Conservation (phyloP, 2,329 filamentous ascomycete species). For the Fusarium ramigenum region DNA sequence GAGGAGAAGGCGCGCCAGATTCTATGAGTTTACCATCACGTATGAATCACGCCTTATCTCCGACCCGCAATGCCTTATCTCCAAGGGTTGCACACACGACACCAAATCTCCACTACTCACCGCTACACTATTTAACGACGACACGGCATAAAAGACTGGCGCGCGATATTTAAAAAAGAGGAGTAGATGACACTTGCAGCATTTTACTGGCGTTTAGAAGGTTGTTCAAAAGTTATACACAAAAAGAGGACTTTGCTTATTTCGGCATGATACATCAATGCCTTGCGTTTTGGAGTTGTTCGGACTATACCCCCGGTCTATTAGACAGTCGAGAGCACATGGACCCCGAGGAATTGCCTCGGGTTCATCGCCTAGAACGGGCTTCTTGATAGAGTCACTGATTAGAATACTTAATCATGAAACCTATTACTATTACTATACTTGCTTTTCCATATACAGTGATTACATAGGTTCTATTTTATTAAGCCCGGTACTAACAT, state of each 20-base stretch:
- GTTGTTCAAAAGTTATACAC: conserved; percentile 26
- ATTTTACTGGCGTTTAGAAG: conserved; percentile 43
- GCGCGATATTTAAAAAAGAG: conserved; percentile 29
- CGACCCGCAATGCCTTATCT: conserved; percentile 6
- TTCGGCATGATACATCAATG: background rate
- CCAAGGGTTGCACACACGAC: conserved; percentile 21
- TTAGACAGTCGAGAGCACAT: conserved; percentile 43
- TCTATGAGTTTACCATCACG: conserved; percentile 24
- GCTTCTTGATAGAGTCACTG: conserved; percentile 42
- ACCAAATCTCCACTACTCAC: conserved; percentile 40
- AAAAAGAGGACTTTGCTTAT: conserved; percentile 21
- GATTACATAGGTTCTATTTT: background rate
- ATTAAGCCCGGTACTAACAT: no score
- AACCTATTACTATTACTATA: conserved; percentile 8
- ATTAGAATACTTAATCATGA: conserved; percentile 39
- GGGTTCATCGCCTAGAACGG: conserved; percentile 42
- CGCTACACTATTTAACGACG: conserved; percentile 33
- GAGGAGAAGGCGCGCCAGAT: conserved; percentile 77
- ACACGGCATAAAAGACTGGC: conserved; percentile 39
- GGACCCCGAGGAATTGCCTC: conserved; percentile 32
- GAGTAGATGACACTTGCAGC: conserved; percentile 29
- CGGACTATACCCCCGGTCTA: conserved; percentile 46
- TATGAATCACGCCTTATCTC: conserved; percentile 4
- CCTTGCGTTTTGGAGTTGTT: conserved; percentile 40
- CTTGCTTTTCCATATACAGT: background rate